These are phyloP conservation scores for Anthostomella pinea DNA, from an alignment of 2,329 filamentous ascomycete species.

Conservation along the genomic window DNA sequence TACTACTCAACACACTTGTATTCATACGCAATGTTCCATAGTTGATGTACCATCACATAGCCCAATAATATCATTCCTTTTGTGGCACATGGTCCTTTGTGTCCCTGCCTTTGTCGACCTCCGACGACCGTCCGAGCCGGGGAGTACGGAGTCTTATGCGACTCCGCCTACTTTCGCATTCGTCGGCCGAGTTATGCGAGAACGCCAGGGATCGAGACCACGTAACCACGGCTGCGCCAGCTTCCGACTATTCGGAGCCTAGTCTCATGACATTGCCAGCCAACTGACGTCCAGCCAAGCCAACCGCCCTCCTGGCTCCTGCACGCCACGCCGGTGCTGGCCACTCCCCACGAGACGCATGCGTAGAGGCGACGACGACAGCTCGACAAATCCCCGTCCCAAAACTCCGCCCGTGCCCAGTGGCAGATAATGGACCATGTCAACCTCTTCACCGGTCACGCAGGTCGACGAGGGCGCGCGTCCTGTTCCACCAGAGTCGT, in stretches of 20 bases:
- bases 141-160: too few species aligned
- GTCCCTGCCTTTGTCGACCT: too few species aligned
- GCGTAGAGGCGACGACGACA: not conserved
- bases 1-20: too few species aligned
- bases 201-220: too few species aligned
- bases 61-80: too few species aligned
- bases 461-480: slow-evolving; percentile 20
- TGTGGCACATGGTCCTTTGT: too few species aligned
- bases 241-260: not conserved
- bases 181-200: too few species aligned
- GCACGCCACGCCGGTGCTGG: too few species aligned
- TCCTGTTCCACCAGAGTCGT: slow-evolving; percentile 13
- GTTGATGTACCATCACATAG: too few species aligned
- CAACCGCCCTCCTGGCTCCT: not conserved
- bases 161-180: too few species aligned
- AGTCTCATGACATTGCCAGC: not conserved
- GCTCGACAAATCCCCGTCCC: not conserved
- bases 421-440: slow-evolving; percentile 29
- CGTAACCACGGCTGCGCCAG: not conserved
- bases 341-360: not conserved
- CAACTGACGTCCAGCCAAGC: not conserved
- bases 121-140: too few species aligned
- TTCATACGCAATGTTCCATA: too few species aligned
- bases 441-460: slow-evolving; percentile 23
- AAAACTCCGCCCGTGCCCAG: slow-evolving; percentile 3